Evolutionary conservation across 495 filamentous ascomycete genomes (phyloP), one percentile per base, ranked within the genome.

Genomic region (Lasiosphaeriaceae sp.): DNA sequence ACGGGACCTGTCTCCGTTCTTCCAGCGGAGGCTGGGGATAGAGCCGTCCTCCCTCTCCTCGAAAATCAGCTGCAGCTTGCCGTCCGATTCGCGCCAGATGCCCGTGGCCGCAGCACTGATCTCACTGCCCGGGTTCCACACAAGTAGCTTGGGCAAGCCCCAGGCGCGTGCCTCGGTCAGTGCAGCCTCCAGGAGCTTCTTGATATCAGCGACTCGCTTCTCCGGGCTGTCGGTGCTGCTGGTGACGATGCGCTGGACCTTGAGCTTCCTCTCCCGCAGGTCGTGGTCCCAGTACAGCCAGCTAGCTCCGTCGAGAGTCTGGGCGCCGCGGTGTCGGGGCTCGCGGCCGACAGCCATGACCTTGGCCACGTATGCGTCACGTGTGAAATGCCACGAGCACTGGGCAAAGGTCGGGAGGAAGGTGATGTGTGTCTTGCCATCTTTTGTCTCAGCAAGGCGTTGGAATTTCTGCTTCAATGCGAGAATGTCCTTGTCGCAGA

Each of bases 341-440:
- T 22, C 19, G 0, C 88, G 87, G 43, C 70, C 71, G 3, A 67
- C 66, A 39, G 69, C 61, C 26, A 72, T 52, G 47, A 79, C 77
- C 21, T 75, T 65, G 2, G 76, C 76, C 44, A 90, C 84, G 63
- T 90, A 94, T 39, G 90, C 87, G 69, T 94, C 89, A 24, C 92
- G 82, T 11, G 82, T 80, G 70, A 90, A 85, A 67, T 94, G 90
- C 92, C 92, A 97, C 50, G 80, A 69, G 60, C 91, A 83, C 24
- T 87, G 83, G 29, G 85, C 78, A 51, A 79, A 75, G 58, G 89
- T 83, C 3, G 92, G 92, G 46, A 86, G 63, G 24, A 95, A 79
- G 0, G 90, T 86, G 11, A 95, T 74, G 19, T 72, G 71, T 1
- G 71, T 77, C 23, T 76, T 76, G 12, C 56, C 56, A 17, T 66